Evolutionary conservation across 1,139 yeast genomes (phyloP), one percentile per base, ranked within the genome.

Genomic region (Zhuliangozyma parablackwelliae): DNA sequence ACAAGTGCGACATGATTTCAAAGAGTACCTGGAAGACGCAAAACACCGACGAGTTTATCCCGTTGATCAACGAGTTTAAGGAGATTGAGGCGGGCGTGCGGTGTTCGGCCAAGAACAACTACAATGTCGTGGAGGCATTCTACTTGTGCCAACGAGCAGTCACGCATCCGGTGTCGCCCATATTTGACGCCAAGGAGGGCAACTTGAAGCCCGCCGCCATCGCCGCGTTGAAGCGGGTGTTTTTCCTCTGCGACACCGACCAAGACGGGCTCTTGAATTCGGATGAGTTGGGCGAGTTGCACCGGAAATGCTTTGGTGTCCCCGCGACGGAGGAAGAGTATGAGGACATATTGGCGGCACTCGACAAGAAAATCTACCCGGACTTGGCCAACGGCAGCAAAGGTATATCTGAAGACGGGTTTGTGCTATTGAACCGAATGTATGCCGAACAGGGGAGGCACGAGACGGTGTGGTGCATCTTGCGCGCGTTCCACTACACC

Each of bases 401-500:
- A 31, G 95, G 95, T 0, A 64, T 92, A 2, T 76, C 89, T 0
- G 77, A 75, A 37, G 79, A 76, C 34, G 97, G 95, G 0, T 92
- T 92, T 50, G 63, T 92, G 6, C 62, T 78, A 1, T 63, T 92
- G 37, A 88, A 88, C 58, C 84, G 83, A 51, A 63, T 85, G 27
- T 92, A 84, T 55, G 95, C 95, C 1, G 95, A 88, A 49, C 77
- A 79, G 31, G 98, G 98, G 0, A 68, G 97, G 31, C 97, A 92
- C 56, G 98, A 92, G 56, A 90, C 97, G 0, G 83, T 88, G 0
- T 92, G 98, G 98, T 95, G 96, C 0, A 87, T 92, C 16, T 57
- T 92, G 25, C 61, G 98, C 37, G 76, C 89, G 1, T 92, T 86
- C 58, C 86, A 87, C 52, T 92, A 92, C 51, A 90, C 97, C 0